These are phyloP conservation scores for Lantana camara DNA, from an alignment of 257 asterid genomes.

Conservation along the genomic window DNA sequence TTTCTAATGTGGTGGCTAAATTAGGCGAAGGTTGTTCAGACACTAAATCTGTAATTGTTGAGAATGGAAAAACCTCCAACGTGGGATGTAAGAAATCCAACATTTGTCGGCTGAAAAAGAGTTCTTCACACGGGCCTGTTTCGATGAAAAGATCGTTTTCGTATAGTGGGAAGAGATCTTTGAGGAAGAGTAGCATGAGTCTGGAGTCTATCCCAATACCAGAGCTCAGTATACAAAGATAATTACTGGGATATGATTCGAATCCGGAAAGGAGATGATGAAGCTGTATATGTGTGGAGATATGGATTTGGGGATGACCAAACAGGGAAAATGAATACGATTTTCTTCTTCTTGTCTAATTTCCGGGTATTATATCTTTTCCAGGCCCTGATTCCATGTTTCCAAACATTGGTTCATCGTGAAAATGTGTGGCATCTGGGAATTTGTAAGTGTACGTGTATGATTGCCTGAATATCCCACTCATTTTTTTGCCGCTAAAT, in stretches of 20 bases:
- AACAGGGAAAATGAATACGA: too few relatives aligned
- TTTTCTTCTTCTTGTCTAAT: too few relatives aligned
- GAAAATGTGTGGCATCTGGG: neutral
- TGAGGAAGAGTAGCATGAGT: conserved; percentile 43
- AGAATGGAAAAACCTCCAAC: conserved; percentile 13
- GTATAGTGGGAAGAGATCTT: conserved; percentile 43
- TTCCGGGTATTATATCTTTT: too few relatives aligned
- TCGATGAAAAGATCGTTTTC: conserved; percentile 68
- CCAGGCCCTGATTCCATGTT: neutral
- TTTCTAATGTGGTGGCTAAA: conserved; percentile 14
- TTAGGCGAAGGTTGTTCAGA: conserved; percentile 43
- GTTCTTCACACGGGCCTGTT: conserved; percentile 48
- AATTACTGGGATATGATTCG: neutral
- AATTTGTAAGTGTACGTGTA: conserved; percentile 11
- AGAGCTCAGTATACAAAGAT: neutral
- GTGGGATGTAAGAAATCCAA: conserved; percentile 30
- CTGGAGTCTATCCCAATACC: conserved; percentile 28
- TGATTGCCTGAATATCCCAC: neutral
- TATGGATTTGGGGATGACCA: too few relatives aligned
- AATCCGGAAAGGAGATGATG: neutral
- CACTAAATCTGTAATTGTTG: conserved; percentile 3
- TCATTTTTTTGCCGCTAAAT: neutral
- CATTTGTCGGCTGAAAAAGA: conserved; percentile 44
- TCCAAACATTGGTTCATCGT: neutral
- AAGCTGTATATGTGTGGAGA: neutral